These are phyloP conservation scores for Neodidymelliopsis sp. DNA, from an alignment of 2,329 filamentous ascomycete species.

Conservation along the genomic window DNA sequence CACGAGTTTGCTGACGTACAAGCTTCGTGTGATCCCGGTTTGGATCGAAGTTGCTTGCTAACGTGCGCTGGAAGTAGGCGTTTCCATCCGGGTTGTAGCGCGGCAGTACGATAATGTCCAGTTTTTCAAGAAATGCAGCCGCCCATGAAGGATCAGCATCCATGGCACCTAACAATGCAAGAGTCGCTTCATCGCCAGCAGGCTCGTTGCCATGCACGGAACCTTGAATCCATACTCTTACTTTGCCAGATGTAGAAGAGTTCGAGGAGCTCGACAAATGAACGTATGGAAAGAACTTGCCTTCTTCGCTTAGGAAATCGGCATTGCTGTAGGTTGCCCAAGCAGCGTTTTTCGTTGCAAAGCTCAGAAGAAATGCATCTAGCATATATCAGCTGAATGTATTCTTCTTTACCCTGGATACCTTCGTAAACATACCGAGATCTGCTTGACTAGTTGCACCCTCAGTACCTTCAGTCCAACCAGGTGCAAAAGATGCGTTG, in stretches of 20 bases:
- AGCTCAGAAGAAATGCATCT: slow-evolving; percentile 36
- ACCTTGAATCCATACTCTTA: slow-evolving; percentile 49
- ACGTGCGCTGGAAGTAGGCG: slow-evolving; percentile 45
- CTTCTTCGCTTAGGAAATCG: slow-evolving; percentile 45
- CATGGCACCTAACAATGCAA: slow-evolving; percentile 48
- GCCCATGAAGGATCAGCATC: slow-evolving; percentile 44
- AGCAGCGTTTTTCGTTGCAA: slow-evolving; percentile 41
- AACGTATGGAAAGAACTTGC: slow-evolving; percentile 42
- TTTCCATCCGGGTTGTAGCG: slow-evolving; percentile 50
- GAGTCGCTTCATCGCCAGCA: slow-evolving; percentile 46
- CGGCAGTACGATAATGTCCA: slow-evolving; percentile 47
- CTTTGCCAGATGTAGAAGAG: slow-evolving; percentile 29
- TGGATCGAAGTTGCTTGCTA: slow-evolving; percentile 48
- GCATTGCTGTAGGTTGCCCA: slow-evolving; percentile 42
- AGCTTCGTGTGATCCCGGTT: slow-evolving; percentile 50
- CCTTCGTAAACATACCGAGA: slow-evolving; percentile 21
- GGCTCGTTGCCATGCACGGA: slow-evolving; percentile 50
- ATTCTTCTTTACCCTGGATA: not conserved
- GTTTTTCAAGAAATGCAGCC: slow-evolving; percentile 36
- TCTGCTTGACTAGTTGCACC: slow-evolving; percentile 40
- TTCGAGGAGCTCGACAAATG: slow-evolving; percentile 33
- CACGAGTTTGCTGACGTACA: slow-evolving; percentile 43
- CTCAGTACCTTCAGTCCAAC: slow-evolving; percentile 41
- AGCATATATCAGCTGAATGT: slow-evolving; percentile 6
- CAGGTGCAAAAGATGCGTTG: slow-evolving; percentile 36